These are phyloP conservation scores for Kwoniella dejecticola DNA, from an alignment of 768 basidiomycete species.

Conservation along the genomic window DNA sequence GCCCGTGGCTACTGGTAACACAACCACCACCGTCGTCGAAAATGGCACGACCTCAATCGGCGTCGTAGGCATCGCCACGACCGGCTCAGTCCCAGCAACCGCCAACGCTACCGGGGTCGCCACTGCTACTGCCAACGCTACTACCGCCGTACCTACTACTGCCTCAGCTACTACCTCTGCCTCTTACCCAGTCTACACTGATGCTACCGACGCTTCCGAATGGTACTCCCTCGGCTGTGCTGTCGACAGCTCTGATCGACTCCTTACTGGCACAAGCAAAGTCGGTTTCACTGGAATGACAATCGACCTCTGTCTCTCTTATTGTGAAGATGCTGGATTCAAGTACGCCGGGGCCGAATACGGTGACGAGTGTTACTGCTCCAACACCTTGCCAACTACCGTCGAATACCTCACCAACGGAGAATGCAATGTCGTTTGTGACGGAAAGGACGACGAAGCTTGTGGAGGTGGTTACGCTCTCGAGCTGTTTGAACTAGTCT, in stretches of 20 bases:
- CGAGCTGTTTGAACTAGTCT: slow-evolving; percentile 50
- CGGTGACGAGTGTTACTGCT: slow-evolving; percentile 56
- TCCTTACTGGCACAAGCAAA: slow-evolving; percentile 32
- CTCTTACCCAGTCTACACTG: slow-evolving; percentile 29
- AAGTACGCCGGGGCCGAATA: slow-evolving; percentile 53
- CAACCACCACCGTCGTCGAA: slow-evolving; percentile 8
- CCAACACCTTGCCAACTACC: slow-evolving; percentile 31
- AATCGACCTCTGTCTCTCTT: slow-evolving; percentile 49
- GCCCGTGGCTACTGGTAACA: slow-evolving; percentile 6
- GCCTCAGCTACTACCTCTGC: slow-evolving; percentile 24
- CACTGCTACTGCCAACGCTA: slow-evolving; percentile 18
- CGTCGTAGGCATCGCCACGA: slow-evolving; percentile 6
- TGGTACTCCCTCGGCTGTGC: slow-evolving; percentile 55
- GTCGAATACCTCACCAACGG: slow-evolving; percentile 35
- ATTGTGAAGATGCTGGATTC: slow-evolving; percentile 53
- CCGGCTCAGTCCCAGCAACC: slow-evolving; percentile 2
- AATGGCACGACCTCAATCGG: slow-evolving; percentile 9
- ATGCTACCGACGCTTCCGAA: slow-evolving; percentile 37
- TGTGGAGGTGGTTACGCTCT: slow-evolving; percentile 53
- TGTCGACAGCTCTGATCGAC: slow-evolving; percentile 34
- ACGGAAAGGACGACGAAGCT: slow-evolving; percentile 48
- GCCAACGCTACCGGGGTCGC: too few species aligned
- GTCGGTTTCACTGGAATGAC: slow-evolving; percentile 38
- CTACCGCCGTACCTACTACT: slow-evolving; percentile 16
- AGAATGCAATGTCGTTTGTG: slow-evolving; percentile 46